A percentile compares a stretch with the other conserved stretches of the same genome.
phyloP scores from a whole-genome alignment of 2,329 filamentous ascomycete genomes.

The Fusarium nematophilum region DNA sequence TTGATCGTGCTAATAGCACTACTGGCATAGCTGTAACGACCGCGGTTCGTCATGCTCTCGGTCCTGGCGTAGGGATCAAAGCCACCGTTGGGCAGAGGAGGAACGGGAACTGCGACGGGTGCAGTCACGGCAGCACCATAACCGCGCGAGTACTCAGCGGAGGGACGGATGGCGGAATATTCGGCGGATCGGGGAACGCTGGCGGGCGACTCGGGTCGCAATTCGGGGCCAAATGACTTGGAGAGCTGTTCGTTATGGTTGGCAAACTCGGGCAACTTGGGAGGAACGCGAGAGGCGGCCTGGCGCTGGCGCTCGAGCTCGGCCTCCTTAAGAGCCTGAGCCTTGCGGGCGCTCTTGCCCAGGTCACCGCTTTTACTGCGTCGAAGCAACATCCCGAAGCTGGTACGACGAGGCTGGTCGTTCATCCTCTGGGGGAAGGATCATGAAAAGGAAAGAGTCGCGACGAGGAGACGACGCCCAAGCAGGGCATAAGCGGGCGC shows the following conservation, averaged over 20 bases:
- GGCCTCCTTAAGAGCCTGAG: constrained; percentile 63
- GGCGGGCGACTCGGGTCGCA: constrained; percentile 71
- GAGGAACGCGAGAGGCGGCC: constrained; percentile 58
- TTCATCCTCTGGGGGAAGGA: constrained; percentile 45
- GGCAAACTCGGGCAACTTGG: constrained; percentile 65
- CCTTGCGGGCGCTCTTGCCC: constrained; percentile 69
- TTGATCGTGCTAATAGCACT: constrained; percentile 92
- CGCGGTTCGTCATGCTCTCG: constrained; percentile 96
- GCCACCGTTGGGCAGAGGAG: constrained; percentile 70
- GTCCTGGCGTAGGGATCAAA: constrained; percentile 84
- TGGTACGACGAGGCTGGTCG: constrained; percentile 51
- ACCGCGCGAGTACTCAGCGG: constrained; percentile 61
- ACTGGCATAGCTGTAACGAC: constrained; percentile 95
- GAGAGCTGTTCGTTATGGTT: constrained; percentile 59
- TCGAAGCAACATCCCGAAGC: constrained; percentile 71
- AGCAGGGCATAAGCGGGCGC: constrained; percentile 31
- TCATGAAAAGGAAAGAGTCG: constrained; percentile 42
- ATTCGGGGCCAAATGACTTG: constrained; percentile 62
- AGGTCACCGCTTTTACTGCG: constrained; percentile 76
- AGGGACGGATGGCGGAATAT: constrained; percentile 57
- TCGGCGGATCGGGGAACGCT: constrained; percentile 64
- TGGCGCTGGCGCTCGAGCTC: constrained; percentile 64
- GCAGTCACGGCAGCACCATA: constrained; percentile 50
- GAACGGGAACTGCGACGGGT: constrained; percentile 58
- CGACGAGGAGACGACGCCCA: constrained; percentile 25